Conservation (phyloP, 257 asterid genomes). For the Coffea canephora region DNA sequence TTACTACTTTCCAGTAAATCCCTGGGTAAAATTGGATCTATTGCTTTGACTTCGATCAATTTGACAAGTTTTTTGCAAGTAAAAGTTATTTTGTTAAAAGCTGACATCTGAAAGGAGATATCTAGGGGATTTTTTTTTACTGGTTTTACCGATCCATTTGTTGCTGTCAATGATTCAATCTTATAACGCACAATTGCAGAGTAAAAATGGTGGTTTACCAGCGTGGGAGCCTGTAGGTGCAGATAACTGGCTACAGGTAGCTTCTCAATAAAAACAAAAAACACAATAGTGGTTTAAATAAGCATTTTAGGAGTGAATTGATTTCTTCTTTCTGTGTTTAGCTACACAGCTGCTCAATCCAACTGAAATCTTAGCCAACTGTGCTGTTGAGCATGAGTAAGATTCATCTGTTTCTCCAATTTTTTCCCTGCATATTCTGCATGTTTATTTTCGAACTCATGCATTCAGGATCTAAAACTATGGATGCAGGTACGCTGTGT, state of each 20-base stretch:
- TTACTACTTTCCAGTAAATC: neutral
- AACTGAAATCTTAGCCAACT: conserved; percentile 31
- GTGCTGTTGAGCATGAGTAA: conserved; percentile 31
- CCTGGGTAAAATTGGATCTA: too few species aligned
- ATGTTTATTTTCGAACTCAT: neutral
- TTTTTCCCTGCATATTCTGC: neutral
- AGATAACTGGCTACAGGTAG: conserved; percentile 76
- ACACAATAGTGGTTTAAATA: neutral
- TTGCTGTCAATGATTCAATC: neutral
- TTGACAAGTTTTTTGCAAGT: too few species aligned
- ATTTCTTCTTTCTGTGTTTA: neutral
- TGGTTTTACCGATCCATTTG: neutral
- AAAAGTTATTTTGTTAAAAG: neutral
- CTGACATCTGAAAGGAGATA: neutral
- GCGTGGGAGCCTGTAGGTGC: conserved; percentile 99
- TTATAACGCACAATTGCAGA: conserved; percentile 38
- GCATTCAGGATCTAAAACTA: neutral
- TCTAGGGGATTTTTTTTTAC: neutral
- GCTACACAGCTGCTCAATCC: conserved; percentile 27
- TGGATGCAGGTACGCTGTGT: conserved; percentile 29
- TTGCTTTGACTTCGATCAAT: too few species aligned
- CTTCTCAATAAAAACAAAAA: neutral
- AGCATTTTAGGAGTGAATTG: neutral
- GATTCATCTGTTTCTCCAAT: neutral
- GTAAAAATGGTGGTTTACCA: conserved; percentile 84